These are phyloP conservation scores for Stentor roeselii DNA, from an alignment of 73 alveolate genomes.

Conservation along the genomic window DNA sequence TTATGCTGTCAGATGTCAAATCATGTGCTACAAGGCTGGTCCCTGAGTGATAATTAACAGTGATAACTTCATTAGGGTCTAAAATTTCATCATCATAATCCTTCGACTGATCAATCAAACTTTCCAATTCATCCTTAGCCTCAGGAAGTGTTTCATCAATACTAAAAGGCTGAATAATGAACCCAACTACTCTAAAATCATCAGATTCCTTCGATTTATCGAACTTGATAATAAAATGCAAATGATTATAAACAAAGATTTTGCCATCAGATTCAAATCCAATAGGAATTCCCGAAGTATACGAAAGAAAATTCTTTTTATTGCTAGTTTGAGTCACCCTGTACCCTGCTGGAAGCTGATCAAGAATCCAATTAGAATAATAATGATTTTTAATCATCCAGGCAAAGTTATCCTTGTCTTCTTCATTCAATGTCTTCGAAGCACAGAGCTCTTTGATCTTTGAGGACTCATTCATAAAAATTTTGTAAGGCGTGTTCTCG, in stretches of 20 bases:
- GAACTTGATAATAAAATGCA: constrained; percentile 13
- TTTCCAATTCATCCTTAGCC: too few species aligned
- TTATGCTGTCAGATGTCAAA: neutral
- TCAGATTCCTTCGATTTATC: neutral
- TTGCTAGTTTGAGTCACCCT: neutral
- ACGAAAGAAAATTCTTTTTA: neutral
- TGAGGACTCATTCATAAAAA: neutral
- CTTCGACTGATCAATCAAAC: too few species aligned
- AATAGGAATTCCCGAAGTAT: constrained; percentile 21
- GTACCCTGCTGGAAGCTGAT: constrained; percentile 7
- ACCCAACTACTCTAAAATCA: neutral
- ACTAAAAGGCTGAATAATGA: neutral
- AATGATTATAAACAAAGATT: neutral
- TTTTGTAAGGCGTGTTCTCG: constrained; percentile 33
- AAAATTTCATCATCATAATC: neutral
- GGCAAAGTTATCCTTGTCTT: constrained; percentile 27
- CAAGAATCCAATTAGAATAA: constrained; percentile 37
- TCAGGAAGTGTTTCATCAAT: neutral
- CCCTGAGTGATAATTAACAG: too few species aligned
- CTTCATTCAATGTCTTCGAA: neutral
- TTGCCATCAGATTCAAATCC: constrained; percentile 13
- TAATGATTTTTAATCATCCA: constrained; percentile 52
- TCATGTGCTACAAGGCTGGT: constrained; percentile 5
- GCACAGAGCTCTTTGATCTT: neutral
- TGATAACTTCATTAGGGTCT: neutral